Percentiles rank a stretch among this genome's conserved stretches.
phyloP scores from a whole-genome alignment of 2,329 filamentous ascomycete species.

The Xylaria arbuscula region DNA sequence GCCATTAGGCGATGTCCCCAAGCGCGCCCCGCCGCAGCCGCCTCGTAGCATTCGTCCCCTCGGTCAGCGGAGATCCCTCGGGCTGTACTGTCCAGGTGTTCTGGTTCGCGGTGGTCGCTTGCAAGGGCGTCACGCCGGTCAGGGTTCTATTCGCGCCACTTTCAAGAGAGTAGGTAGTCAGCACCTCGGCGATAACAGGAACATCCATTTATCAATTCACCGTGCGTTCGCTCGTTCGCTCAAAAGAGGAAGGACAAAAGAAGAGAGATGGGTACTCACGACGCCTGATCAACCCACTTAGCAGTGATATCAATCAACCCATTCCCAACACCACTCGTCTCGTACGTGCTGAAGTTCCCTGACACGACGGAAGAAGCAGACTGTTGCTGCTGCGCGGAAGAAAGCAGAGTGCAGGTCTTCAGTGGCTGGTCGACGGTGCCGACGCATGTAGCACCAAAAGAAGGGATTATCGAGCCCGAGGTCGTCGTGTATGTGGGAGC shows the following conservation, averaged over 20 bases:
- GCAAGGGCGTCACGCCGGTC: conserved; percentile 33
- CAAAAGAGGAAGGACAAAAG: too few species aligned
- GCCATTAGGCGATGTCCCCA: conserved; percentile 15
- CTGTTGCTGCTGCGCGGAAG: conserved; percentile 4
- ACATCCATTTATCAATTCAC: too few species aligned
- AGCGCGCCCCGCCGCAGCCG: conserved; percentile 12
- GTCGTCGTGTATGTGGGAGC: conserved; percentile 25
- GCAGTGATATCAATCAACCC: conserved; percentile 35
- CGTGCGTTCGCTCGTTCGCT: too few species aligned
- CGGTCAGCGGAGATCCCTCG: conserved; percentile 30
- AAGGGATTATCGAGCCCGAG: conserved; percentile 26
- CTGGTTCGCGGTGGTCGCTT: conserved; percentile 30
- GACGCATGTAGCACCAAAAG: conserved; percentile 28
- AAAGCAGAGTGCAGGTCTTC: conserved; percentile 23
- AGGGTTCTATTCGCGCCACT: conserved; percentile 26
- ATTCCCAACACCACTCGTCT: conserved; percentile 39
- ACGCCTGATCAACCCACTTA: conserved; percentile 31
- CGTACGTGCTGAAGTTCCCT: conserved; percentile 41
- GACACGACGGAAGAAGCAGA: conserved; percentile 7
- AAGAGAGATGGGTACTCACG: conserved; percentile 22
- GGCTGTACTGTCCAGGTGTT: conserved; percentile 34
- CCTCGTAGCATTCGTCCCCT: conserved; percentile 14
- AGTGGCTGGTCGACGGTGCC: conserved; percentile 38
- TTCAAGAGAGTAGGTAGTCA: not conserved
- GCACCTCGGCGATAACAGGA: not conserved